phyloP scores from a whole-genome alignment of 2,329 filamentous ascomycete species.

The Phyllosticta citrichinensis region DNA sequence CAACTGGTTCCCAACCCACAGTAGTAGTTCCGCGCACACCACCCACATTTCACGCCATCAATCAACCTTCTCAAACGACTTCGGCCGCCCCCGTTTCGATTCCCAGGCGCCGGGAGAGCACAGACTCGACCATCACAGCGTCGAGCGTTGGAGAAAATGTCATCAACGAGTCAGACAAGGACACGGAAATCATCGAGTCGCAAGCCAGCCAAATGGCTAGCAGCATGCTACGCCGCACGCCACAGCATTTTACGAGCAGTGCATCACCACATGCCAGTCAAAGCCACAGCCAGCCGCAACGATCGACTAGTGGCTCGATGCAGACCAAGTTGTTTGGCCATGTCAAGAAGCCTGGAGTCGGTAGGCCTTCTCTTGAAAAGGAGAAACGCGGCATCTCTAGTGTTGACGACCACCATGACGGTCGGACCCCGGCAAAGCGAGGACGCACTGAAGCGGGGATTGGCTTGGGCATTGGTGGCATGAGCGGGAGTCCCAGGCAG shows the following conservation, averaged over 20 bases:
- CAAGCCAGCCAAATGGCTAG: conserved; percentile 70
- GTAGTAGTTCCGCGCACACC: conserved; percentile 44
- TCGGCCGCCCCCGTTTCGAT: conserved; percentile 26
- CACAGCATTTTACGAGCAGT: conserved; percentile 28
- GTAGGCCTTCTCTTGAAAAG: conserved; percentile 18
- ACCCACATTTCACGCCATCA: conserved; percentile 34
- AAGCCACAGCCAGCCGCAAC: conserved; percentile 19
- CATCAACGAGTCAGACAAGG: conserved; percentile 53
- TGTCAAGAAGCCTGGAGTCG: conserved; percentile 44
- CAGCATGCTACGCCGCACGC: conserved; percentile 57
- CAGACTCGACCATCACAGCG: conserved; percentile 47
- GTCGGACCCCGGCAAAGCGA: conserved; percentile 37
- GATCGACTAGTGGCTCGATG: conserved; percentile 34
- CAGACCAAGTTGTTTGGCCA: conserved; percentile 55
- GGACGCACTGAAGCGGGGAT: conserved; percentile 37
- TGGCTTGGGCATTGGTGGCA: conserved; percentile 46
- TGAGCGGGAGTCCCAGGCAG: conserved; percentile 11
- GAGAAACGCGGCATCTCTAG: conserved; percentile 22
- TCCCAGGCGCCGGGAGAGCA: conserved; percentile 50
- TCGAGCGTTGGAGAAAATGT: conserved; percentile 33
- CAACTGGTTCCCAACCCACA: conserved; percentile 48
- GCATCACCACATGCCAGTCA: conserved; percentile 27
- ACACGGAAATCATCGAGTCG: conserved; percentile 55
- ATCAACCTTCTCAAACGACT: conserved; percentile 32
- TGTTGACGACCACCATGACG: conserved; percentile 3